Conservation (phyloP, 75 land plant genomes). For the Cupressus sempervirens region DNA sequence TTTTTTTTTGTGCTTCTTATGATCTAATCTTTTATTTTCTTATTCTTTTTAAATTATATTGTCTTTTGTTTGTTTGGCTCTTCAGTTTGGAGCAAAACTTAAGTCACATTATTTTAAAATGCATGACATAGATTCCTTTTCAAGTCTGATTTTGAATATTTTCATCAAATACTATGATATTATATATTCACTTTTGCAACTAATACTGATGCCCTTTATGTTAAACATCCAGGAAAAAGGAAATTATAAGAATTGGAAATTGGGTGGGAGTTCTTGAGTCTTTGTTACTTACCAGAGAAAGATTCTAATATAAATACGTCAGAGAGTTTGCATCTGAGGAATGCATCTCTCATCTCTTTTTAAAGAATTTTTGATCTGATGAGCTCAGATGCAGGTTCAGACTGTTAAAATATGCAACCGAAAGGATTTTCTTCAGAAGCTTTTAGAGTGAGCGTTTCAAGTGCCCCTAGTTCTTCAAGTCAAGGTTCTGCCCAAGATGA, state of each 20-base stretch:
- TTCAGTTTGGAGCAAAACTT: background rate
- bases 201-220: background rate
- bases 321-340: background rate
- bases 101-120: background rate
- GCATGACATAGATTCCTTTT: background rate
- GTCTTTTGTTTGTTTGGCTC: background rate
- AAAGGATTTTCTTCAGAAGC: slow-evolving; percentile 40
- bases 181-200: background rate
- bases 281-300: background rate
- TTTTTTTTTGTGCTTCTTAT: background rate
- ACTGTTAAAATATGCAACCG: slow-evolving; percentile 38
- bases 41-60: background rate
- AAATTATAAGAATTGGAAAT: background rate
- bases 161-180: background rate
- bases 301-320: background rate
- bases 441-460: slow-evolving; percentile 57
- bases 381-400: slow-evolving; percentile 34
- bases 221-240: background rate
- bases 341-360: background rate
- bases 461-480: slow-evolving; percentile 67
- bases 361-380: background rate
- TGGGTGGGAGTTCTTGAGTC: background rate
- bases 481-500: slow-evolving; percentile 69
- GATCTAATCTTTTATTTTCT: background rate
- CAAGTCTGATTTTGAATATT: background rate